Conservation (phyloP, 257 asterid species). For the Gardenia jasminoides region DNA sequence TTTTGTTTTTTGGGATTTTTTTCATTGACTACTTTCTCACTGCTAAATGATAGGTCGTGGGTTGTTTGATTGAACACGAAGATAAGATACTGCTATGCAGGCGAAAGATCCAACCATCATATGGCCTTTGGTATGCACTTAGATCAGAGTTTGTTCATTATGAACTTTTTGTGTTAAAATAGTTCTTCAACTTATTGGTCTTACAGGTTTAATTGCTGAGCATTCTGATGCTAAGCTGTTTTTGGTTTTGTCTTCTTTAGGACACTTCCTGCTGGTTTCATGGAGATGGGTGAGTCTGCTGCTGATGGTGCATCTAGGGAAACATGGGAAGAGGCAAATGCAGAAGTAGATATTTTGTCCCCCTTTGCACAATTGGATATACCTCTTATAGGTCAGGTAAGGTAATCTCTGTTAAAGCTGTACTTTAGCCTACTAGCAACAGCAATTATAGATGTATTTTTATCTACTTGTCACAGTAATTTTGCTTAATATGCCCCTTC, state of each 20-base stretch:
- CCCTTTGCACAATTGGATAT: slow-evolving; percentile 91
- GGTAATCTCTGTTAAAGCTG: slow-evolving; percentile 9
- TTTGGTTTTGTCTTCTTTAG: slow-evolving; percentile 31
- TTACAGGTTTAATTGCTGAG: neutral
- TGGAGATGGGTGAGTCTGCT: slow-evolving; percentile 97
- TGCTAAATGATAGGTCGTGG: slow-evolving; percentile 62
- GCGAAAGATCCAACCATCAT: slow-evolving; percentile 90
- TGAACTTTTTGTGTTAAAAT: neutral
- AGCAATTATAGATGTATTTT: neutral
- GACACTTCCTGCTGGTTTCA: slow-evolving; percentile 98
- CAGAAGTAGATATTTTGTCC: slow-evolving; percentile 74
- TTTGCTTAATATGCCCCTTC: slow-evolving; percentile 12
- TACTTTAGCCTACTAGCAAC: slow-evolving; percentile 1
- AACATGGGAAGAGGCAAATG: slow-evolving; percentile 96
- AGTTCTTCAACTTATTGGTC: neutral
- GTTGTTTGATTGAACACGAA: slow-evolving; percentile 94
- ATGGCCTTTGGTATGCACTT: slow-evolving; percentile 82
- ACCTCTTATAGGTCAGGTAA: slow-evolving; percentile 93
- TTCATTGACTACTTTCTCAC: slow-evolving; percentile 11
- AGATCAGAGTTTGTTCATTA: neutral
- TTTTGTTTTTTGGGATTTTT: neutral
- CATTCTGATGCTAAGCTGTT: neutral
- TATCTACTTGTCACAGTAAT: slow-evolving; percentile 8
- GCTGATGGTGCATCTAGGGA: slow-evolving; percentile 88
- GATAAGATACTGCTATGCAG: slow-evolving; percentile 80